phyloP scores from a whole-genome alignment of 1,284 basidiomycete species.

The Ustanciosporium gigantosporum region DNA sequence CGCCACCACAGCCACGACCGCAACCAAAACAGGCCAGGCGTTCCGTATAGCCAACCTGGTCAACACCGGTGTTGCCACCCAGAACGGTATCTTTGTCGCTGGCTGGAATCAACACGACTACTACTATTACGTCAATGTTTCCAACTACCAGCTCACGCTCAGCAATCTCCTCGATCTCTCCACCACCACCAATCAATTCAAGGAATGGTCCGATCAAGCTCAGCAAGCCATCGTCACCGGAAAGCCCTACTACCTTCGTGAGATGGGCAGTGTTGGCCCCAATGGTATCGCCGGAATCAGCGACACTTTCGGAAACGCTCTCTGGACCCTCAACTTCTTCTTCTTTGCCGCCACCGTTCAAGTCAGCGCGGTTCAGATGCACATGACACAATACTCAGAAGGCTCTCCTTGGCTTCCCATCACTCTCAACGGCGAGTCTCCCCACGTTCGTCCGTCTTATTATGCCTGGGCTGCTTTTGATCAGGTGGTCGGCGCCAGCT shows the following conservation, averaged over 20 bases:
- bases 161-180: constrained; percentile 37
- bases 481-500: constrained; percentile 44
- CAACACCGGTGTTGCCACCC: constrained; percentile 37
- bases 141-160: constrained; percentile 26
- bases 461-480: constrained; percentile 49
- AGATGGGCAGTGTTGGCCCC: constrained; percentile 51
- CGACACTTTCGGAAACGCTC: constrained; percentile 45
- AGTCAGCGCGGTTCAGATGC: constrained; percentile 48
- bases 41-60: constrained; percentile 46
- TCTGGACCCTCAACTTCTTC: constrained; percentile 53
- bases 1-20: constrained; percentile 48
- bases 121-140: constrained; percentile 47
- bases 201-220: constrained; percentile 40
- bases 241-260: constrained; percentile 49
- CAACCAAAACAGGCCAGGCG: constrained; percentile 35
- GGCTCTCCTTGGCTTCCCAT: constrained; percentile 45
- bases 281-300: constrained; percentile 44
- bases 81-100: constrained; percentile 49
- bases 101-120: constrained; percentile 56
- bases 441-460: constrained; percentile 46
- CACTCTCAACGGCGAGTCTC: constrained; percentile 8
- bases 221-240: constrained; percentile 36
- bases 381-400: constrained; percentile 42
- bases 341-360: constrained; percentile 45
- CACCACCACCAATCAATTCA: constrained; percentile 29